phyloP scores from a whole-genome alignment of 306 rosid genomes.

The Delonix regia region DNA sequence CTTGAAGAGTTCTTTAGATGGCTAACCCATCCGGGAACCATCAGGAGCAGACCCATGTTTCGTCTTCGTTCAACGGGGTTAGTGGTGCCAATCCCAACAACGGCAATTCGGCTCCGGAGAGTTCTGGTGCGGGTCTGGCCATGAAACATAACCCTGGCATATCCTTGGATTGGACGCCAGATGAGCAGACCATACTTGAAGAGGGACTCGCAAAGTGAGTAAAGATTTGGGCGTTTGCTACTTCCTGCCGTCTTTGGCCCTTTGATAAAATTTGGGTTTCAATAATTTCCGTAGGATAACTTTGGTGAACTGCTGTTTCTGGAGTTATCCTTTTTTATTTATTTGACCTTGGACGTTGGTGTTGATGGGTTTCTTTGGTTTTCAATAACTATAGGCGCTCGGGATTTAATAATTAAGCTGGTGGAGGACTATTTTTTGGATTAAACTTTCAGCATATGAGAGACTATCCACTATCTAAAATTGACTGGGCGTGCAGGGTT shows the following conservation, averaged over 20 bases:
- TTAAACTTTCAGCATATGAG: slow-evolving; percentile 11
- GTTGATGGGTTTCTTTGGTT: slow-evolving; percentile 7
- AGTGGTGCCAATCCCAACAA: slow-evolving; percentile 48
- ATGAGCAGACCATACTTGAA: slow-evolving; percentile 83
- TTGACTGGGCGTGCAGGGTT: not conserved
- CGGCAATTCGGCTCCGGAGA: slow-evolving; percentile 75
- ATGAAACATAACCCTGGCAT: slow-evolving; percentile 97
- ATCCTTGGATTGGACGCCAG: slow-evolving; percentile 80
- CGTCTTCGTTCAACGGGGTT: slow-evolving; percentile 69
- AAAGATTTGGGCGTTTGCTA: slow-evolving; percentile 1
- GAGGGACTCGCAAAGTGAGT: slow-evolving; percentile 85
- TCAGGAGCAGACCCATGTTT: slow-evolving; percentile 70
- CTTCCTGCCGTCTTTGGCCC: not conserved
- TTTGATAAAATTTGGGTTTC: not conserved
- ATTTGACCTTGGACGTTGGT: slow-evolving; percentile 2
- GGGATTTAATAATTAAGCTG: not conserved
- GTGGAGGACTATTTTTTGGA: not conserved
- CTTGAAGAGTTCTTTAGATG: slow-evolving; percentile 47
- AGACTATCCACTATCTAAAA: not conserved
- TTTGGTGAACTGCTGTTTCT: not conserved
- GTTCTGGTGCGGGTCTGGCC: slow-evolving; percentile 56
- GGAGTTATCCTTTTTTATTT: not conserved
- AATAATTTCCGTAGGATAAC: not conserved
- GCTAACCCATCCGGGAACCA: slow-evolving; percentile 69
- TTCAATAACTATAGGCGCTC: not conserved